A percentile compares a stretch with the other conserved stretches of the same genome.
phyloP scores from a whole-genome alignment of 129 eudicot genomes.

The Cynara cardunculus region DNA sequence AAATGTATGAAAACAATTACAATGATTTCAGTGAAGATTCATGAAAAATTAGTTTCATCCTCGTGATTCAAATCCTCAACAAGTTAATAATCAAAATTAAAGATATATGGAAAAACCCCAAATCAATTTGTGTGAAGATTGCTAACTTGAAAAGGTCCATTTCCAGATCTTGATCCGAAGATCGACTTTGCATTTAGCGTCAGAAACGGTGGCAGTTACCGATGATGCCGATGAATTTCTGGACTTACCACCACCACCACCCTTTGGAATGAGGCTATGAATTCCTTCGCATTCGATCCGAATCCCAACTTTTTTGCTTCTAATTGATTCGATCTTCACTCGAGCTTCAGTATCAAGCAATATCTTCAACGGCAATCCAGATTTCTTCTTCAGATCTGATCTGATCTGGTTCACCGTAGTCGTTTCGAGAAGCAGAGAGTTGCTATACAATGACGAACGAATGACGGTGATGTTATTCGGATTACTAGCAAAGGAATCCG shows the following conservation, averaged over 20 bases:
- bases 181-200: constrained; percentile 83
- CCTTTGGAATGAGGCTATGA: constrained; percentile 57
- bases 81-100: not conserved
- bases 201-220: constrained; percentile 42
- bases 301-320: constrained; percentile 59
- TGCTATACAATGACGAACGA: constrained; percentile 26
- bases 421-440: constrained; percentile 42
- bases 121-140: not conserved
- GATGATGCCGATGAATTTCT: constrained; percentile 24
- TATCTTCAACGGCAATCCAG: constrained; percentile 48
- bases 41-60: constrained; percentile 9
- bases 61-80: constrained; percentile 7
- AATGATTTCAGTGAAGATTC: constrained; percentile 14
- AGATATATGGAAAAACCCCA: not conserved
- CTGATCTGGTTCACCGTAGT: constrained; percentile 37
- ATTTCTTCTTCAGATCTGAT: constrained; percentile 69
- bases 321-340: constrained; percentile 61
- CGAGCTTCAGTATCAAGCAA: constrained; percentile 54
- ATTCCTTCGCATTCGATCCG: constrained; percentile 68
- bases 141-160: constrained; percentile 59
- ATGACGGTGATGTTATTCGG: constrained; percentile 46
- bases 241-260: constrained; percentile 31
- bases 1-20: constrained; percentile 20
- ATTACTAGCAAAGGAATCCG: constrained; percentile 30
- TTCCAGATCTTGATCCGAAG: constrained; percentile 89